Base-by-base conservation (phyloP, 495 filamentous ascomycete genomes). In the Filosporella fistucella region DNA sequence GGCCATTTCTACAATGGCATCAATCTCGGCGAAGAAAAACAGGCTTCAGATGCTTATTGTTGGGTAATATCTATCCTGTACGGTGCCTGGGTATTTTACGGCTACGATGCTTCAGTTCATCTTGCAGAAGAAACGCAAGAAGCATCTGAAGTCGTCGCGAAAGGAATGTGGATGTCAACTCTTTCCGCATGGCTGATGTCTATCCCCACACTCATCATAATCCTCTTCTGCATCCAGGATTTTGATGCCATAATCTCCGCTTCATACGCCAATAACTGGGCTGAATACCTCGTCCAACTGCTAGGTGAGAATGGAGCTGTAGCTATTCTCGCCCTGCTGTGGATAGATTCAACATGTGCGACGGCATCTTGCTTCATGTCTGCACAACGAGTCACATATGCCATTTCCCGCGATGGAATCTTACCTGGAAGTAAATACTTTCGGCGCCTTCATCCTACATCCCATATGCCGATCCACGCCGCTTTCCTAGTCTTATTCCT, bases 61-160 rank as follows among this genome's bases (percentile, higher is more conserved):
- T 58, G 60, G 57, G 41, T 58, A 4, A 52, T 63, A 3, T 50
- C 47, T 17, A 47, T 56, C 7, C 42, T 63, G 18, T 63, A 58
- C 45, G 54, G 54, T 10, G 55, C 56, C 0, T 61, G 58, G 58
- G 53, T 59, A 6, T 61, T 61, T 38, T 58, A 51, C 34, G 69
- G 71, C 14, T 73, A 68, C 39, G 72, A 76, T 42, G 72, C 71
- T 1, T 65, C 61, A 12, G 71, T 69, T 9, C 72, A 76, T 57
- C 52, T 76, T 7, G 62, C 61, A 8, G 72, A 76, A 47, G 72
- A 76, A 46, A 75, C 71, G 0, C 55, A 67, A n/a, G 67, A 72
- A 18, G 72, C 72, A 0, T 50, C 48, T n/a, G 38, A 47, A 16
- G 49, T 56, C 11, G 58, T 61, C 20, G 63, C 65, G 5, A 59